A percentile compares a stretch with the other conserved stretches of the same genome.
Conservation (phyloP, 176 grass and related monocot species). For the Bolboschoenus planiculmis region DNA sequence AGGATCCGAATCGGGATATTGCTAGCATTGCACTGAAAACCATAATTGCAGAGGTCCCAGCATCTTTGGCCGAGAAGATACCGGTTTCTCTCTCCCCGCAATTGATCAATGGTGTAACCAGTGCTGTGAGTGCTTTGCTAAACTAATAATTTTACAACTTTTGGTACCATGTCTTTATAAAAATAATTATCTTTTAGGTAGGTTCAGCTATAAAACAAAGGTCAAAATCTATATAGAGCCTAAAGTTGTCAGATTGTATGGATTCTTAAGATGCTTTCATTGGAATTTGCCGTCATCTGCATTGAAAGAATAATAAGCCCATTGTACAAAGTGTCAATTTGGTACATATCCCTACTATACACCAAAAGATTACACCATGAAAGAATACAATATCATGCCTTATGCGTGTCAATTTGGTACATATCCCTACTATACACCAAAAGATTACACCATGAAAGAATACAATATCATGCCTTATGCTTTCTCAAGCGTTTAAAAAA, state of each 20-base stretch:
- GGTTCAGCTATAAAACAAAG: background rate
- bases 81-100: constrained; percentile 70
- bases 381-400: background rate
- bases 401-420: background rate
- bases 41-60: constrained; percentile 75
- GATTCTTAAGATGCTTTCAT: background rate
- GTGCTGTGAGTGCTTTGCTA: constrained; percentile 42
- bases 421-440: background rate
- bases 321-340: background rate
- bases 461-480: background rate
- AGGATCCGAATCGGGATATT: constrained; percentile 95
- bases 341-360: background rate
- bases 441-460: background rate
- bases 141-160: background rate
- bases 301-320: background rate
- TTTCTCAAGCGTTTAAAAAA: background rate
- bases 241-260: background rate
- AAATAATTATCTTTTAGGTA: background rate
- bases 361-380: background rate
- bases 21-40: constrained; percentile 98
- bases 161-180: background rate
- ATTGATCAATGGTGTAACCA: constrained; percentile 70
- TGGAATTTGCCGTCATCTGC: background rate
- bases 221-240: background rate
- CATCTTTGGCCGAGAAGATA: constrained; percentile 84